Conservation (phyloP, 192 early-diverging fungal species). For the Thamnidium elegans region DNA sequence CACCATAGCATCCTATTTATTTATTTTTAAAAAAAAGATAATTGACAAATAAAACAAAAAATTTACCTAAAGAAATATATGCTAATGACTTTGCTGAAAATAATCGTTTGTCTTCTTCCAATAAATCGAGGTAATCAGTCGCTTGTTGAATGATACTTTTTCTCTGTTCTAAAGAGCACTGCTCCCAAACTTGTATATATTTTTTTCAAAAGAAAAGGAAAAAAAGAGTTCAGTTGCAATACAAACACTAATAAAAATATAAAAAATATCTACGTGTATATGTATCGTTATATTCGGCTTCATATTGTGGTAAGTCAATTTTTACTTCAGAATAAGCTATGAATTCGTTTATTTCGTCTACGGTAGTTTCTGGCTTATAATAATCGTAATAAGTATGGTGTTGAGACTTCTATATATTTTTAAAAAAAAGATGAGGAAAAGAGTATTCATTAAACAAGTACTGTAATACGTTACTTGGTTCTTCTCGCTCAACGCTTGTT, state of each 20-base stretch:
- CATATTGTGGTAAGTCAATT: constrained; percentile 35
- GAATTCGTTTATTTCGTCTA: constrained; percentile 58
- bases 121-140: constrained; percentile 58
- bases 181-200: constrained; percentile 40
- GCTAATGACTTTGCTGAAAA: constrained; percentile 54
- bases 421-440: not conserved
- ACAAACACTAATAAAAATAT: not conserved
- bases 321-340: constrained; percentile 52
- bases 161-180: constrained; percentile 37
- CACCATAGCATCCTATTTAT: constrained; percentile 32
- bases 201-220: too few species aligned
- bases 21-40: constrained; percentile 39
- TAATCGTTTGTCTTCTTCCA: constrained; percentile 44
- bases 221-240: not conserved
- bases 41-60: not conserved
- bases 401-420: not conserved
- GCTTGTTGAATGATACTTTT: constrained; percentile 48
- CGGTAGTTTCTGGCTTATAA: constrained; percentile 44
- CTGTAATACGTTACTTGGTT: not conserved
- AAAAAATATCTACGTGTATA: constrained; percentile 27
- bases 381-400: constrained; percentile 50
- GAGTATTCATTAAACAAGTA: not conserved
- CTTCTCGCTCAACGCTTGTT: not conserved
- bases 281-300: constrained; percentile 36
- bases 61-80: constrained; percentile 68